These are phyloP conservation scores for Rhizopus arrhizus DNA, from an alignment of 371 early-diverging fungal genomes.

Conservation along the genomic window DNA sequence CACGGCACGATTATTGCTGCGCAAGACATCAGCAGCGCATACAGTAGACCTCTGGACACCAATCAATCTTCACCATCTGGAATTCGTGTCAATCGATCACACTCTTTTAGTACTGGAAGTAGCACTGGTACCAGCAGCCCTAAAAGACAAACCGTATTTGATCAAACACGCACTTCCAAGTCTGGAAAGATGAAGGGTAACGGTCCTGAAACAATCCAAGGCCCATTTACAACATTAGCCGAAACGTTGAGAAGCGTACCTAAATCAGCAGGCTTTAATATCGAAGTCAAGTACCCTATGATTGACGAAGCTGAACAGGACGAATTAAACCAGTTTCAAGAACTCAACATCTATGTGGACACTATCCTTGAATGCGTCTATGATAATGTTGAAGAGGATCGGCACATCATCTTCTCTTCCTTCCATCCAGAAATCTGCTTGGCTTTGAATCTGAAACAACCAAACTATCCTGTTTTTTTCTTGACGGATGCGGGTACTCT, in stretches of 20 bases:
- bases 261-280: constrained; percentile 82
- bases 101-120: constrained; percentile 55
- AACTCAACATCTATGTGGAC: constrained; percentile 89
- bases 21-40: neutral
- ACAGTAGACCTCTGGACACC: neutral
- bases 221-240: constrained; percentile 81
- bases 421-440: constrained; percentile 93
- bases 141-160: constrained; percentile 34
- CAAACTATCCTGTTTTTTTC: constrained; percentile 88
- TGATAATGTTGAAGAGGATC: constrained; percentile 63
- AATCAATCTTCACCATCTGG: neutral
- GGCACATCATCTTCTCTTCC: constrained; percentile 90
- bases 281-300: constrained; percentile 97
- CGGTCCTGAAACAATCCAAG: constrained; percentile 73
- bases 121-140: constrained; percentile 7
- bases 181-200: constrained; percentile 66
- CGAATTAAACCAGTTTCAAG: constrained; percentile 62
- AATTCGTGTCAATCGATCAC: constrained; percentile 48
- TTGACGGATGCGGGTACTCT: constrained; percentile 86
- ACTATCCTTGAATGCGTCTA: constrained; percentile 79
- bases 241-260: constrained; percentile 83
- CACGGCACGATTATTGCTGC: constrained; percentile 32
- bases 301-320: constrained; percentile 83
- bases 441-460: constrained; percentile 81
- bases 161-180: constrained; percentile 41